phyloP scores from a whole-genome alignment of 75 land plant genomes.

The Adiantum capillusveneris region DNA sequence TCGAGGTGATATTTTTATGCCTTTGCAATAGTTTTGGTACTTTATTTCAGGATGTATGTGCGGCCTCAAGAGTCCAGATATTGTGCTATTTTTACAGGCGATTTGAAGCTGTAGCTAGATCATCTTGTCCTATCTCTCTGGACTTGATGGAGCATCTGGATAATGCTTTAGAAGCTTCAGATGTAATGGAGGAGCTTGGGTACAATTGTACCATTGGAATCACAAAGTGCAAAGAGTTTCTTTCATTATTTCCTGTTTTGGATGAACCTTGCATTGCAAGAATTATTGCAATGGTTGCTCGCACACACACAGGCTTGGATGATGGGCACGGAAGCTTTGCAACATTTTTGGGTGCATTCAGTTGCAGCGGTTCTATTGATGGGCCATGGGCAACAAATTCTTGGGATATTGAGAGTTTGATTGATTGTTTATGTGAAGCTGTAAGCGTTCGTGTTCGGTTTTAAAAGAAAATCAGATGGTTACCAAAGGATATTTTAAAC shows the following conservation, averaged over 20 bases:
- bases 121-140: conserved; percentile 30
- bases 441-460: conserved; percentile 32
- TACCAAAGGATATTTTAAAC: neutral
- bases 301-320: conserved; percentile 63
- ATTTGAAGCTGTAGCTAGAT: conserved; percentile 37
- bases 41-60: neutral
- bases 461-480: neutral
- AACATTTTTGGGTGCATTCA: conserved; percentile 52
- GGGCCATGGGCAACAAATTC: conserved; percentile 26
- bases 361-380: conserved; percentile 31
- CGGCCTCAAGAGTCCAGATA: neutral
- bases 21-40: too few relatives aligned
- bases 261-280: conserved; percentile 51
- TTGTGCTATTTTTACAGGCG: conserved; percentile 22
- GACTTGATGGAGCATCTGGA: conserved; percentile 52
- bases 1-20: conserved; percentile 55
- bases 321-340: conserved; percentile 46
- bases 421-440: conserved; percentile 66
- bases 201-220: conserved; percentile 69
- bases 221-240: conserved; percentile 66
- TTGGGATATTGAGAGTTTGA: conserved; percentile 75
- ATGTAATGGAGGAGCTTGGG: conserved; percentile 81
- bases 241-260: conserved; percentile 53
- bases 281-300: conserved; percentile 56
- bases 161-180: conserved; percentile 52